Evolutionary conservation across 2,329 filamentous ascomycete genomes (phyloP).

Genomic region (Bipolaris zeicola): DNA sequence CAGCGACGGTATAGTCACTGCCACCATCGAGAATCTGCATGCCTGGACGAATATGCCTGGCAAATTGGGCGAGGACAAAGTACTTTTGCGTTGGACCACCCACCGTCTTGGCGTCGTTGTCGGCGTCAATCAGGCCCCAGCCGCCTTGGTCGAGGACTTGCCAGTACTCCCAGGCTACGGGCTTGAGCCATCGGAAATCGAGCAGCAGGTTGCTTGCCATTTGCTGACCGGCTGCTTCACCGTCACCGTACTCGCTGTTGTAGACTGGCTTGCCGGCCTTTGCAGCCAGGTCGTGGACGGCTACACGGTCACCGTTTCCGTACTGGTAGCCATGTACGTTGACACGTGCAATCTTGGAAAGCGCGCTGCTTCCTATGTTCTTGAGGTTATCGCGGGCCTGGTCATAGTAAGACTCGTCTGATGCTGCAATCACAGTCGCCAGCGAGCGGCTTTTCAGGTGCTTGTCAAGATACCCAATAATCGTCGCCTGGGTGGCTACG

Average conservation of each 20-base stretch:
- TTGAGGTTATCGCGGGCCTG: slow-evolving; percentile 8
- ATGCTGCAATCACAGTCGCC: slow-evolving; percentile 8
- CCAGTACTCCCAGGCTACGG: slow-evolving; percentile 14
- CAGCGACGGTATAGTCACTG: slow-evolving; percentile 9
- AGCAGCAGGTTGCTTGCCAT: slow-evolving; percentile 6
- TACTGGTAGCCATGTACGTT: slow-evolving; percentile 15
- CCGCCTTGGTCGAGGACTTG: slow-evolving; percentile 11
- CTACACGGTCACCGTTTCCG: slow-evolving; percentile 6
- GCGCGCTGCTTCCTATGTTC: slow-evolving; percentile 11
- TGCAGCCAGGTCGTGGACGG: slow-evolving; percentile 3
- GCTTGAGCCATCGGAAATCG: slow-evolving; percentile 12
- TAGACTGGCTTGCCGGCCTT: slow-evolving; percentile 5
- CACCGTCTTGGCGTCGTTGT: slow-evolving; percentile 13
- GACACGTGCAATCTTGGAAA: slow-evolving; percentile 9
- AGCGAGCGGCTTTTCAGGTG: slow-evolving; percentile 8
- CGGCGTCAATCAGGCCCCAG: slow-evolving; percentile 11
- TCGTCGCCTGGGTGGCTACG: slow-evolving; percentile 9
- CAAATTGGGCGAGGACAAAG: slow-evolving; percentile 13
- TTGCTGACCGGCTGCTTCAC: slow-evolving; percentile 4
- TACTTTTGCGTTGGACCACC: slow-evolving; percentile 11
- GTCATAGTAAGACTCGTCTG: slow-evolving; percentile 16
- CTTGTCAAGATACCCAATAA: slow-evolving; percentile 7
- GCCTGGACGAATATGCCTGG: slow-evolving; percentile 11
- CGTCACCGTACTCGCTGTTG: slow-evolving; percentile 16
- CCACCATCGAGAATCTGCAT: slow-evolving; percentile 15